phyloP scores from a whole-genome alignment of 2,329 filamentous ascomycete species.

The Penicillium hordei region DNA sequence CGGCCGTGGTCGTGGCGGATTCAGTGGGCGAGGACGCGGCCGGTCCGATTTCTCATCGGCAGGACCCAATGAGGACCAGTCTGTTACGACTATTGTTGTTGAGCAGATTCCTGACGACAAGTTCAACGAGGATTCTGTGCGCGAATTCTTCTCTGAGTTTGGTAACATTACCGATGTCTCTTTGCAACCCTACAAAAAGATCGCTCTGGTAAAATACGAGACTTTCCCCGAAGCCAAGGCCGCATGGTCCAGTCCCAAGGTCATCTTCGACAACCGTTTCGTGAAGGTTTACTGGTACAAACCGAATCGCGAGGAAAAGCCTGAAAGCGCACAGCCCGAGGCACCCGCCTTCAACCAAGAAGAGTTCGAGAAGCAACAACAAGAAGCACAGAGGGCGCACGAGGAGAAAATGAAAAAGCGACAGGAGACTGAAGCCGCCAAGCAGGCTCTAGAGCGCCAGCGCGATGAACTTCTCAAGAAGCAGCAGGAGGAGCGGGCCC shows the following conservation, averaged over 20 bases:
- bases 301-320: conserved; percentile 37
- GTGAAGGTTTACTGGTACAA: conserved; percentile 65
- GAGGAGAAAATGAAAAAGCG: conserved; percentile 56
- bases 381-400: conserved; percentile 56
- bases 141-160: conserved; percentile 59
- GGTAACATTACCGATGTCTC: conserved; percentile 56
- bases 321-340: conserved; percentile 32
- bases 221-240: conserved; percentile 52
- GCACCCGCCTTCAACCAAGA: conserved; percentile 54
- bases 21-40: conserved; percentile 40
- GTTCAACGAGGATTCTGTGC: conserved; percentile 54
- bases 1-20: conserved; percentile 46
- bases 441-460: conserved; percentile 55
- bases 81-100: conserved; percentile 58
- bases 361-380: conserved; percentile 56
- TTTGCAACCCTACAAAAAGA: conserved; percentile 53
- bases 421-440: conserved; percentile 53
- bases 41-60: conserved; percentile 56
- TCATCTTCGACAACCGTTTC: conserved; percentile 64
- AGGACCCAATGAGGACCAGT: conserved; percentile 54
- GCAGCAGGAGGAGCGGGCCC: conserved; percentile 56
- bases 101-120: conserved; percentile 62
- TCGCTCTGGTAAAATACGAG: conserved; percentile 58
- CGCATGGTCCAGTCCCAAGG: conserved; percentile 61
- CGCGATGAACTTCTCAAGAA: conserved; percentile 51